Conservation (phyloP, 768 basidiomycete species). For the Mycena galericulata region DNA sequence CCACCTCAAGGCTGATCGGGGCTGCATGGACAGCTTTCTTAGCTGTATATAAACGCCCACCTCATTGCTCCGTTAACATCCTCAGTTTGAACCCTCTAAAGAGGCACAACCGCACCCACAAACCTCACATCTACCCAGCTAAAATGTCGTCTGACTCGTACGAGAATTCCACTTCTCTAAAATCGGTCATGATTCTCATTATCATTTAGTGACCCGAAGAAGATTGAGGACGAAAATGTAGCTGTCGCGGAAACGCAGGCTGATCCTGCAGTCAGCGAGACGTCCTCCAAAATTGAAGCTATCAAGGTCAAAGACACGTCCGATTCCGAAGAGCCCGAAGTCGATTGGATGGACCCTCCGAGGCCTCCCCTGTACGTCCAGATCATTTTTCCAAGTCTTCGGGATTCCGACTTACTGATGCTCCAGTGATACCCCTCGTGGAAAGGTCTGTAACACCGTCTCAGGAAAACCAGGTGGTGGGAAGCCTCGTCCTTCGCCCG, state of each 20-base stretch:
- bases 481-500: constrained; percentile 7
- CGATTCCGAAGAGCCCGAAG: background rate
- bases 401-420: background rate
- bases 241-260: background rate
- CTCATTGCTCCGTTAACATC: background rate
- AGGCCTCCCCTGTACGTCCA: constrained; percentile 16
- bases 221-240: constrained; percentile 13
- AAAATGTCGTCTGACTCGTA: constrained; percentile 31
- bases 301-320: background rate
- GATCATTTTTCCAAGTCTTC: background rate
- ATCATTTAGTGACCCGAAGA: constrained; percentile 19
- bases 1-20: constrained; percentile 14
- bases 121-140: background rate
- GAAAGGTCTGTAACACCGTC: constrained; percentile 16
- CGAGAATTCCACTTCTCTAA: background rate
- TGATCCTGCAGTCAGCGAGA: background rate
- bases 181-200: background rate
- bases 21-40: background rate
- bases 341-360: constrained; percentile 18
- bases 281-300: background rate
- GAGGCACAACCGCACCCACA: background rate
- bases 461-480: constrained; percentile 1
- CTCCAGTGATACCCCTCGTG: constrained; percentile 27
- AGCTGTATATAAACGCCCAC: constrained; percentile 18
- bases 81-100: background rate